Evolutionary conservation across 345 rosid species (phyloP).

Genomic region (Syzygium oleosum): DNA sequence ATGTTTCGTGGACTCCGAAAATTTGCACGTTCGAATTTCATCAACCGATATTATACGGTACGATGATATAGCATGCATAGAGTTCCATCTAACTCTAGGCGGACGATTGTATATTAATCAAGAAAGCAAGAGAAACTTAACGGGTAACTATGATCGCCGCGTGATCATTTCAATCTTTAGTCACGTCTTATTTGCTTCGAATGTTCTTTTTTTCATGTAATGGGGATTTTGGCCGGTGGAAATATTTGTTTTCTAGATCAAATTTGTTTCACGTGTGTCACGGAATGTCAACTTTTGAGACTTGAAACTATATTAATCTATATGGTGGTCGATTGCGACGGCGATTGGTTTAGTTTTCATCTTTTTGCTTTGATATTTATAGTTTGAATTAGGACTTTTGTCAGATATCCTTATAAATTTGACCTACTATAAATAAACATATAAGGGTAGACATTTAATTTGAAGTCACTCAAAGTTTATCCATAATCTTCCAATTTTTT

Average conservation of each 20-base stretch:
- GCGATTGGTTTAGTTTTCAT: background rate
- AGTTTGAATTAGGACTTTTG: background rate
- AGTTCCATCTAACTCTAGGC: too few relatives aligned
- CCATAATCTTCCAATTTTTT: background rate
- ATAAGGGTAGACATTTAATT: background rate
- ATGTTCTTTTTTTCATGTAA: background rate
- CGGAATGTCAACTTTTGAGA: background rate
- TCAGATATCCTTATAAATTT: background rate
- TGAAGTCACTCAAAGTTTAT: background rate
- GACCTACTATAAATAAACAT: background rate
- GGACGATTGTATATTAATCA: background rate
- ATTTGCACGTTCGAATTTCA: background rate
- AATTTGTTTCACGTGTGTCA: background rate
- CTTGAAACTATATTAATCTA: background rate
- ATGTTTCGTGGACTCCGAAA: background rate
- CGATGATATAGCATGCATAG: too few relatives aligned
- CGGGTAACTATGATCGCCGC: background rate
- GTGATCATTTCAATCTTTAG: background rate
- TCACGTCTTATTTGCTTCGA: background rate
- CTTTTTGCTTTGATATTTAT: background rate
- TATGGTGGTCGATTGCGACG: background rate
- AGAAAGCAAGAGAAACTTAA: background rate
- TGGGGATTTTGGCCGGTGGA: background rate
- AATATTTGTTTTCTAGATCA: background rate
- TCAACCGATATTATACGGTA: background rate